These are phyloP conservation scores for Naumovozyma castellii DNA, from an alignment of 805 yeast species.

Conservation along the genomic window DNA sequence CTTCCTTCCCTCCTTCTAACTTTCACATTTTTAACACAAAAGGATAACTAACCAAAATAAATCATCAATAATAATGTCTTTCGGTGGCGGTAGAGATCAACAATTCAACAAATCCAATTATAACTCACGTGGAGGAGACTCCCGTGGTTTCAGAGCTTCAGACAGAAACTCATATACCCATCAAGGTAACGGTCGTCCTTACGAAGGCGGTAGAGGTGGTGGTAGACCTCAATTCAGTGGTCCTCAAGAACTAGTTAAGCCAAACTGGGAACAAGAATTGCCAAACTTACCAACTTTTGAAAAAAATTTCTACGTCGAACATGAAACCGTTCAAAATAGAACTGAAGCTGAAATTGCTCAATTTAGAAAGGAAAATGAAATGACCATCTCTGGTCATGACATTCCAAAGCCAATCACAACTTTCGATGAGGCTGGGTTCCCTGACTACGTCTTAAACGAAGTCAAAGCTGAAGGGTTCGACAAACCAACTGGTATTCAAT, in stretches of 20 bases:
- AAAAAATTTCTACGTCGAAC: slow-evolving; percentile 89
- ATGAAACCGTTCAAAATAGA: slow-evolving; percentile 67
- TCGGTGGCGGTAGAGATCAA: slow-evolving; percentile 29
- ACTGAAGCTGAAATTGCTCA: slow-evolving; percentile 58
- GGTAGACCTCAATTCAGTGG: slow-evolving; percentile 27
- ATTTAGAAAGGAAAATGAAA: slow-evolving; percentile 77
- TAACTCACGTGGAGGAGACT: slow-evolving; percentile 34
- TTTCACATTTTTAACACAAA: not conserved
- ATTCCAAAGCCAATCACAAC: slow-evolving; percentile 90
- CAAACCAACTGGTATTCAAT: slow-evolving; percentile 91
- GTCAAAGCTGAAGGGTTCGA: slow-evolving; percentile 89
- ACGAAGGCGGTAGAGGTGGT: slow-evolving; percentile 31
- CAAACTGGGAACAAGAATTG: slow-evolving; percentile 65
- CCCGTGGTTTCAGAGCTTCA: slow-evolving; percentile 33
- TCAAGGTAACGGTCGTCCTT: slow-evolving; percentile 27
- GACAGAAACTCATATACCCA: slow-evolving; percentile 30
- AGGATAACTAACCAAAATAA: not conserved
- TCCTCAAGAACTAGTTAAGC: slow-evolving; percentile 39
- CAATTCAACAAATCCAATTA: slow-evolving; percentile 31
- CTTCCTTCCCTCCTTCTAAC: not conserved
- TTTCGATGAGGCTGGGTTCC: slow-evolving; percentile 97
- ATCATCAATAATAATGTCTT: slow-evolving; percentile 21
- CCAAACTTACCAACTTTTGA: slow-evolving; percentile 73
- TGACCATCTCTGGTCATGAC: slow-evolving; percentile 74
- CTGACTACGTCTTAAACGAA: slow-evolving; percentile 82